Conservation (phyloP, 2,329 filamentous ascomycete species). For the Ambrosiella xylebori region DNA sequence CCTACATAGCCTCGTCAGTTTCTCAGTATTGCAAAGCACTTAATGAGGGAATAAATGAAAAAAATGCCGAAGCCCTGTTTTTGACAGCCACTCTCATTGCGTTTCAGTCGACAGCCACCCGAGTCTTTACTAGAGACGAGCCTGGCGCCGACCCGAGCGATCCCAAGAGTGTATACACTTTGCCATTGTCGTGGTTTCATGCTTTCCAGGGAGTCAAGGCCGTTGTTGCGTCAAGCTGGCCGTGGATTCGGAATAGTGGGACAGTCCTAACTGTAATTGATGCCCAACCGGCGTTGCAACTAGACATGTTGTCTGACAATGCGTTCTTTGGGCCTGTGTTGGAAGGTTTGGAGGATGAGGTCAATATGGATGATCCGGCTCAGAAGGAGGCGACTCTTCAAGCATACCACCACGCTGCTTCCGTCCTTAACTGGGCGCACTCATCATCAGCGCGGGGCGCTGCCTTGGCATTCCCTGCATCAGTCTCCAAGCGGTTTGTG, state of each 20-base stretch:
- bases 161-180: slow-evolving; percentile 29
- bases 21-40: slow-evolving; percentile 41
- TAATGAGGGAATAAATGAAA: slow-evolving; percentile 36
- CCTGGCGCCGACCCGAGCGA: slow-evolving; percentile 21
- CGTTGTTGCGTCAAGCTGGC: slow-evolving; percentile 46
- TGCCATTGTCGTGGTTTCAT: slow-evolving; percentile 50
- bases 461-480: slow-evolving; percentile 45
- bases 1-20: slow-evolving; percentile 46
- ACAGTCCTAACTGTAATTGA: slow-evolving; percentile 45
- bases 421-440: slow-evolving; percentile 49
- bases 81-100: slow-evolving; percentile 46
- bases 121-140: slow-evolving; percentile 44
- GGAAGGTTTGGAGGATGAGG: slow-evolving; percentile 38
- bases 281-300: slow-evolving; percentile 42
- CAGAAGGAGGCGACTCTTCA: slow-evolving; percentile 25
- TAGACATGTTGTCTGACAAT: slow-evolving; percentile 32
- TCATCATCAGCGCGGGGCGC: slow-evolving; percentile 40
- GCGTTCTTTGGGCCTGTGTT: slow-evolving; percentile 46
- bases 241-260: slow-evolving; percentile 40
- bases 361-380: slow-evolving; percentile 17
- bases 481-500: slow-evolving; percentile 42
- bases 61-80: slow-evolving; percentile 46
- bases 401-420: slow-evolving; percentile 46
- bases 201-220: slow-evolving; percentile 51
- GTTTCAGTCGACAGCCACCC: slow-evolving; percentile 46